Evolutionary conservation across 176 grass and related monocot species (phyloP), one percentile per base, ranked within the genome.

Genomic region (Areca catechu): DNA sequence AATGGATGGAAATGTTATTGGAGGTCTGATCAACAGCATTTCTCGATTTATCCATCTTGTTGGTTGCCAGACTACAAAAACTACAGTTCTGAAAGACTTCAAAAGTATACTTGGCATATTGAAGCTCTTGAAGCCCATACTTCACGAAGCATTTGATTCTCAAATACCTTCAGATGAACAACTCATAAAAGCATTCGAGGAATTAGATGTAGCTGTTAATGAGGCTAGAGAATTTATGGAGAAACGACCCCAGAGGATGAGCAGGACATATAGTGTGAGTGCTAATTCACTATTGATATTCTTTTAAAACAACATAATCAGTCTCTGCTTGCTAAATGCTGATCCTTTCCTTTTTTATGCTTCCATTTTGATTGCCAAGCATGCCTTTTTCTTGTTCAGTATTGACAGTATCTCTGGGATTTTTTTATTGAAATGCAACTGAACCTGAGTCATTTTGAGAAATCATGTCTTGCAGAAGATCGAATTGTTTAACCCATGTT

Each of bases 41-140:
- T 81, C 71, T 27, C 60, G 79, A 22, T 67, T 81, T 53, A 63
- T 81, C 50, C 78, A 81, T 75, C 65, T 81, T 7, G 78, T 81
- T 51, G 57, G 71, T 75, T 81, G 78, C 48, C 78, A 81, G 58
- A 70, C 65, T 10, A 53, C 30, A 54, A 81, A 74, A 48, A 60
- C 43, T 61, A 58, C 21, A 29, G 63, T 56, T 37, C 22, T 69
- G 50, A 75, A 70, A 24, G 65, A 81, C 59, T 81, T 70, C 51
- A 81, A 62, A 48, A 70, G 57, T 57, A 81, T 81, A 54, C 66
- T 54, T 70, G 71, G 24, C 58, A 71, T 71, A 69, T 16, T 81
- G 25, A 81, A 81, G 47, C 65, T 63, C 15, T 60, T 81, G 55
- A 81, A 81, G 48, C 65, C 66, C 60, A 27, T 81, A 49, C 72